Evolutionary conservation across 306 rosid genomes (phyloP), one percentile per base, ranked within the genome.

Genomic region (Hylodesmum podocarpum): DNA sequence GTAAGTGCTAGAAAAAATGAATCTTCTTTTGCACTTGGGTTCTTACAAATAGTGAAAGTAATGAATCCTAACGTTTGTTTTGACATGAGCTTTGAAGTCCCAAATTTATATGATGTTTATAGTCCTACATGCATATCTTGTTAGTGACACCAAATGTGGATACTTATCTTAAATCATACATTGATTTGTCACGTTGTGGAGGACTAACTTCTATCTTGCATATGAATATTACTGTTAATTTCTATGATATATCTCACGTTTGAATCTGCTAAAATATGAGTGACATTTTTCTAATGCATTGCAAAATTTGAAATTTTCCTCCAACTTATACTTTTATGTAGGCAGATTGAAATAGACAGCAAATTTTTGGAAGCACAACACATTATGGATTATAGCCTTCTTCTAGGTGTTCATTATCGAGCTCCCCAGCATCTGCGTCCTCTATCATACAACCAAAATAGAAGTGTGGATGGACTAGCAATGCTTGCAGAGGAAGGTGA

Each of bases 311-410:
- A 44, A 51, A 4, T 33, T 76, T 57, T 58, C 62, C 33, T 77
- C 73, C 29, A 39, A 25, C 74, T 66, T 43, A 12, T 64, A 29
- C 37, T 28, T 72, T 34, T 33, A 58, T 79, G 75, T 84, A 93
- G 98, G 72, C 98, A 93, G 80, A 91, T 91, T 53, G 90, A 89
- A 85, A 91, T 79, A 63, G 98, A 93, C 81, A 90, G 95, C 68
- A 91, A 86, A 80, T 93, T 93, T 80, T 83, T 93, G 82, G 96
- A 93, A 84, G 94, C 88, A 68, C 95, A 93, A 78, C 86, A 85
- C 84, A 93, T 93, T 43, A 93, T 93, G 98, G 98, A 93, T 76
- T 93, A 93, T 74, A 93, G 98, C 83, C 95, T 93, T 66, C 88
- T 93, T 74, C 80, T 93, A 24, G 98, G 98, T 49, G 98, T 93